Evolutionary conservation across 228 moss, liverwort and hornwort genomes (phyloP).

Genomic region (Sphagnum fallax): DNA sequence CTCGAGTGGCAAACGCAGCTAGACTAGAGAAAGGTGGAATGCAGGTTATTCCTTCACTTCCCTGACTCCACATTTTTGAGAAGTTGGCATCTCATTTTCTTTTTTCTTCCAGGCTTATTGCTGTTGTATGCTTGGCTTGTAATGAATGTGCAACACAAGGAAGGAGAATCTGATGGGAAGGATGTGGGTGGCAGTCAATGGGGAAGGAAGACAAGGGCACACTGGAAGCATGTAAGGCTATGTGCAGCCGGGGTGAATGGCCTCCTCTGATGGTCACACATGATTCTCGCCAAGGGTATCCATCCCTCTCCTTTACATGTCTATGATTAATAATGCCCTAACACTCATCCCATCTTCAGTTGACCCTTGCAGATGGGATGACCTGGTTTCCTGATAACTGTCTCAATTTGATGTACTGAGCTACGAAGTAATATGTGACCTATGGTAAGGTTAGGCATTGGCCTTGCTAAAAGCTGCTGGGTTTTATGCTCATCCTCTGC

Average conservation of each 20-base stretch:
- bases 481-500: too few relatives aligned
- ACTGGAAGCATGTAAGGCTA: conserved; percentile 59
- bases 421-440: too few relatives aligned
- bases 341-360: too few relatives aligned
- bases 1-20: conserved; percentile 67
- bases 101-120: not conserved
- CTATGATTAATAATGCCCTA: too few relatives aligned
- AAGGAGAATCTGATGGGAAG: not conserved
- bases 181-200: conserved; percentile 50
- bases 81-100: not conserved
- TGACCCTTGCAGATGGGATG: too few relatives aligned
- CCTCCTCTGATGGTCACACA: conserved; percentile 83
- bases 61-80: too few relatives aligned
- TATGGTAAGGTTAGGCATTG: too few relatives aligned
- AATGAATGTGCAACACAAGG: not conserved
- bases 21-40: conserved; percentile 74
- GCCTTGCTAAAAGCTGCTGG: too few relatives aligned
- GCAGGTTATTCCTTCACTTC: conserved; percentile 41
- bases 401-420: too few relatives aligned
- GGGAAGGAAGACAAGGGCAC: conserved; percentile 82
- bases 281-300: conserved; percentile 78
- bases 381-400: too few relatives aligned
- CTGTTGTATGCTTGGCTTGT: not conserved
- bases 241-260: conserved; percentile 77
- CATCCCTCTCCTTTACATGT: not conserved